A percentile compares a stretch with the other conserved stretches of the same genome.
phyloP scores from a whole-genome alignment of 2,329 filamentous ascomycete species.

The Colletotrichum limetticola region DNA sequence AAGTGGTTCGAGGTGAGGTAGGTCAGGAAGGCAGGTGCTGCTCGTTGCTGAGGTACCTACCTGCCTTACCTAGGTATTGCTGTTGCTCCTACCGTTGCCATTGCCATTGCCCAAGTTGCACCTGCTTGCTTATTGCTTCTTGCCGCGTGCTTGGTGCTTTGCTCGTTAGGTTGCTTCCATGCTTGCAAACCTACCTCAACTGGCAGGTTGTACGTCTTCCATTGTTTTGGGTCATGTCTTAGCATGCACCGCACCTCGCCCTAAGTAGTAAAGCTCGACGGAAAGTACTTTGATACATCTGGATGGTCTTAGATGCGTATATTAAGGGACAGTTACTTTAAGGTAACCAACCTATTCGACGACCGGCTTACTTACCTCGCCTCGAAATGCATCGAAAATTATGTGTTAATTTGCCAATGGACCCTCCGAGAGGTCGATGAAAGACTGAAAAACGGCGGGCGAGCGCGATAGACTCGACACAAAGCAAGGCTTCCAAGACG shows the following conservation, averaged over 20 bases:
- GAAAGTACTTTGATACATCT: neutral
- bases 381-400: no score
- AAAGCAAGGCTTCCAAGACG: no score
- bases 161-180: neutral
- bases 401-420: no score
- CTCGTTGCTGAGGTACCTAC: neutral
- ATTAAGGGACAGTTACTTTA: neutral
- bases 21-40: neutral
- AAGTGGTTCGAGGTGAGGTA: neutral
- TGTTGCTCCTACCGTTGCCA: neutral
- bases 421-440: no score
- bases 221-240: conserved; percentile 14
- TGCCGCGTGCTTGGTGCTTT: neutral
- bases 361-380: neutral
- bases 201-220: neutral
- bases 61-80: neutral
- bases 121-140: neutral
- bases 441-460: no score
- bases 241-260: conserved; percentile 23
- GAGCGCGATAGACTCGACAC: no score
- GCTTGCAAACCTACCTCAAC: neutral
- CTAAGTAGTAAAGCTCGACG: conserved; percentile 20
- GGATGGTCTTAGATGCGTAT: conserved; percentile 3
- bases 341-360: no score
- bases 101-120: neutral